phyloP scores from a whole-genome alignment of 192 early-diverging fungal genomes.

The Cladochytrium replicatum region DNA sequence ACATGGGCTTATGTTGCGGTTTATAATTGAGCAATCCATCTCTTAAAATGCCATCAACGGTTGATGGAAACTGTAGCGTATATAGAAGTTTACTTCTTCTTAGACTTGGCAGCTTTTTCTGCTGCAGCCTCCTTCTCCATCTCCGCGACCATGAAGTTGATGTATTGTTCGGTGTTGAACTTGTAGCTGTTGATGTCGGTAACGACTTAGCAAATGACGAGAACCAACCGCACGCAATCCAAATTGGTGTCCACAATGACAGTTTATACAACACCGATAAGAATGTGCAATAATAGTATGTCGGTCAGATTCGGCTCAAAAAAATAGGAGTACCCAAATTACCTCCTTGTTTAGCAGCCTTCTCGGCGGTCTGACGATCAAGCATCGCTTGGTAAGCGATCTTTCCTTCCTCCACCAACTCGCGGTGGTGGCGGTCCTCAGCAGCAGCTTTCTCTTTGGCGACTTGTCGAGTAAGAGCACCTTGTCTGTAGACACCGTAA shows the following conservation, averaged over 20 bases:
- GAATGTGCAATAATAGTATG: too few relatives aligned
- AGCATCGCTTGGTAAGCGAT: neutral
- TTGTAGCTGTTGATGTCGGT: conserved; percentile 4
- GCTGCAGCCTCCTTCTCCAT: neutral
- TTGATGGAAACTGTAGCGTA: neutral
- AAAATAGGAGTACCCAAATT: conserved; percentile 7
- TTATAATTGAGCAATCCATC: neutral
- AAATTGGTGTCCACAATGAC: too few relatives aligned
- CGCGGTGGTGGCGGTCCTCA: neutral
- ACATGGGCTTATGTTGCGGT: too few relatives aligned
- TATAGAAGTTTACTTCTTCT: neutral
- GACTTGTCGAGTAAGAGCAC: neutral
- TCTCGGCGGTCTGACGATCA: neutral
- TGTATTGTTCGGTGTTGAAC: conserved; percentile 3
- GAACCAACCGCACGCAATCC: neutral
- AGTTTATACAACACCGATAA: too few relatives aligned
- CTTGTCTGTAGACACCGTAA: neutral
- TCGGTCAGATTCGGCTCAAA: neutral
- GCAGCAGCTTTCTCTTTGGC: neutral
- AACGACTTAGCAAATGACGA: neutral
- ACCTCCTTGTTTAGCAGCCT: conserved; percentile 4
- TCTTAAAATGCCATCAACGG: neutral
- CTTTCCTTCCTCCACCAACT: neutral
- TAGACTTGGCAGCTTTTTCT: neutral
- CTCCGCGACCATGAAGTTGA: neutral